Percentiles rank a stretch among this genome's conserved stretches.
Conservation (phyloP, 345 rosid species). For the Cardamine chenopodiifolia region DNA sequence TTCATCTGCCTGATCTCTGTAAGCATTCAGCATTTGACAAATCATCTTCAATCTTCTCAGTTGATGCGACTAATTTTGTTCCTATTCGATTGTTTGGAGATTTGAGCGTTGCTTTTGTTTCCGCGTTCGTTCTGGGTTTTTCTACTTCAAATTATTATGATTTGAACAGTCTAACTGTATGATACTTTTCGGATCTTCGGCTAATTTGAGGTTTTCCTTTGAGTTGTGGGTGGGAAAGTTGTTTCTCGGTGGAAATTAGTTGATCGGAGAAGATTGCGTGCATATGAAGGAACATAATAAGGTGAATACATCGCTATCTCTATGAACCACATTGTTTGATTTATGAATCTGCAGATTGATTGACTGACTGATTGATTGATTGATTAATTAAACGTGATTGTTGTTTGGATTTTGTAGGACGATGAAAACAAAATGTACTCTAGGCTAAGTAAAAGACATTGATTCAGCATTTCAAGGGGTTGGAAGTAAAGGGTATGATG, state of each 20-base stretch:
- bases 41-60: background rate
- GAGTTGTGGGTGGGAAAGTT: conserved; percentile 11
- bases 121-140: background rate
- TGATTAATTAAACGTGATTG: conserved; percentile 12
- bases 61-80: background rate
- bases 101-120: background rate
- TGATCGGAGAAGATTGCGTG: background rate
- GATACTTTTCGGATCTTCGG: background rate
- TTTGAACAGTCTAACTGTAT: background rate
- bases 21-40: conserved; percentile 1
- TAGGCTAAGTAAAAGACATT: conserved; percentile 44
- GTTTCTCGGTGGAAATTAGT: background rate
- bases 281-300: background rate
- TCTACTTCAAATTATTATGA: background rate
- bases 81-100: background rate
- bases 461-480: conserved; percentile 63
- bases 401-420: background rate
- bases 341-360: conserved; percentile 11
- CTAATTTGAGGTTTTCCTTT: conserved; percentile 2
- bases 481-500: conserved; percentile 63
- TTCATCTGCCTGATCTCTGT: conserved; percentile 16
- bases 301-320: background rate
- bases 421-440: conserved; percentile 55
- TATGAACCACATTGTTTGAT: conserved; percentile 7
- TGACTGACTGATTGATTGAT: too few species aligned